Evolutionary conservation across 305 asterid species (phyloP).

Genomic region (Plantago coronopus): DNA sequence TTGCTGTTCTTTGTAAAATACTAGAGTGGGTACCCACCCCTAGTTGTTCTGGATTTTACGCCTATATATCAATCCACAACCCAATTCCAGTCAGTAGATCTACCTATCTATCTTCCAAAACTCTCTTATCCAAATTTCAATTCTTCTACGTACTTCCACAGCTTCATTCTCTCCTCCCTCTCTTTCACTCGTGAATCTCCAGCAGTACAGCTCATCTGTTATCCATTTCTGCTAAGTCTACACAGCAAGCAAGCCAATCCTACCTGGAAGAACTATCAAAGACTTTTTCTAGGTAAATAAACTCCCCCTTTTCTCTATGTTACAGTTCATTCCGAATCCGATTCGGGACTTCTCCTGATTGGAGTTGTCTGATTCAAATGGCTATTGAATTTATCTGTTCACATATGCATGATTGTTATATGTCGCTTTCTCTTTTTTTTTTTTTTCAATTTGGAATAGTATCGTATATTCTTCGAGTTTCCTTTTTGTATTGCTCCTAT

Average conservation of each 20-base stretch:
- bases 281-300: not conserved
- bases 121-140: too few relatives aligned
- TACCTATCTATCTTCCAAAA: not conserved
- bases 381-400: not conserved
- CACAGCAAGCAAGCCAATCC: not conserved
- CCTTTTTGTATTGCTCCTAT: too few relatives aligned
- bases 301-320: not conserved
- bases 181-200: not conserved
- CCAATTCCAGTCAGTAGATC: not conserved
- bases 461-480: too few relatives aligned
- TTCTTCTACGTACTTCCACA: not conserved
- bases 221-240: not conserved
- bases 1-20: not conserved
- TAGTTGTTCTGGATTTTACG: not conserved
- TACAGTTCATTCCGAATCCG: not conserved
- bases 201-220: too few relatives aligned
- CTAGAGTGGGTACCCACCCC: not conserved
- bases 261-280: not conserved
- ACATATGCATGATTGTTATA: not conserved
- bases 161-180: not conserved
- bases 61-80: slow-evolving; percentile 17
- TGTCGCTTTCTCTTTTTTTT: not conserved
- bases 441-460: too few relatives aligned
- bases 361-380: not conserved
- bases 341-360: not conserved